Evolutionary conservation across 2,329 filamentous ascomycete genomes (phyloP), one percentile per base, ranked within the genome.

Genomic region (Cordyceps militaris): DNA sequence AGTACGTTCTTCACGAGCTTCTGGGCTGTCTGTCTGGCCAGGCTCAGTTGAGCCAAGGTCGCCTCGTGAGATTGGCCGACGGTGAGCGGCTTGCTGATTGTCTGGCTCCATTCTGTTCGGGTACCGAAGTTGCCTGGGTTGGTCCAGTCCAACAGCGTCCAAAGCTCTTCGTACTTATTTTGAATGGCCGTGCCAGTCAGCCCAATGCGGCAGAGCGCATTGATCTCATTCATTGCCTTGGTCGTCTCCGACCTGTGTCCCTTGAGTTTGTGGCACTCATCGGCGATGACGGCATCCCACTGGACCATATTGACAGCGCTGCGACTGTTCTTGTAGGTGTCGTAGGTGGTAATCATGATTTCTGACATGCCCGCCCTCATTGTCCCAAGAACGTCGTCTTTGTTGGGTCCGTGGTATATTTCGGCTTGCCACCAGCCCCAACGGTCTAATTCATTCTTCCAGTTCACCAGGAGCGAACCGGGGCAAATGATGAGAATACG

Each of bases 341-440:
- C 81, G 68, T 97, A 97, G 0, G 94, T 97, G 0, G 93, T 97
- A 61, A 99, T 89, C 81, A 97, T 86, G 61, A 97, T 85, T 72
- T 99, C 94, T 1, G 92, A 71, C 52, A 88, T 81, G 0, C 94
- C 94, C 3, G 86, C 84, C 46, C 80, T 79, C 2, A 91, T 91
- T 1, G 89, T 82, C 44, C 84, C 78, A 2, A 96, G 75, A 1
- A 88, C 84, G 47, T 87, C 83, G 28, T 89, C 86, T 65, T 91
- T 84, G 34, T 71, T 68, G 1, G 66, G 26, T 9, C 91, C 92
- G 66, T 97, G 92, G 63, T 87, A 97, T 1, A 85, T 73, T 65
- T 95, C 90, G 10, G 89, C 79, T 61, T 92, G 85, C 94, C 94
- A 99, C 89, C 90, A 99, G 0, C 94, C 94, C 94, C 94, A 99